These are phyloP conservation scores for Selaginella moellendorffii DNA, from an alignment of 75 land plant genomes.

Conservation along the genomic window DNA sequence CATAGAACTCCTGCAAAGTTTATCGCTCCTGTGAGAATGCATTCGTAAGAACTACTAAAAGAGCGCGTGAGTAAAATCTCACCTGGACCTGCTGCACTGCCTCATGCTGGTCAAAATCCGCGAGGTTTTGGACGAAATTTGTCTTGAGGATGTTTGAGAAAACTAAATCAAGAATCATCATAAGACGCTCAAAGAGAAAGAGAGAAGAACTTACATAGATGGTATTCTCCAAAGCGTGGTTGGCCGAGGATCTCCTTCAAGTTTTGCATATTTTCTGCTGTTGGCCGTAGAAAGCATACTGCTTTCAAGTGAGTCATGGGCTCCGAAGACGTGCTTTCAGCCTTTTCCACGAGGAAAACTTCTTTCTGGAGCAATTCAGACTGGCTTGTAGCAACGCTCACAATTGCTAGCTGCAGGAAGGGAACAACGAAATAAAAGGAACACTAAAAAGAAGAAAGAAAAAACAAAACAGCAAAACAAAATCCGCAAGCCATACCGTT, in stretches of 20 bases:
- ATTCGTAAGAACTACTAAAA: not conserved
- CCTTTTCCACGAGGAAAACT: slow-evolving; percentile 83
- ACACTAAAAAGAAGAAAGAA: not conserved
- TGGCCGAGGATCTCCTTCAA: slow-evolving; percentile 50
- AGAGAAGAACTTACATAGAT: slow-evolving; percentile 49
- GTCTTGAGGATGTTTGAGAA: slow-evolving; percentile 88
- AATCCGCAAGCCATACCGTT: slow-evolving; percentile 35
- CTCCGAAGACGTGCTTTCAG: slow-evolving; percentile 63
- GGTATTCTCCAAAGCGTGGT: slow-evolving; percentile 94
- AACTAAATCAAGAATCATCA: slow-evolving; percentile 38
- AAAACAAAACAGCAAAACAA: not conserved
- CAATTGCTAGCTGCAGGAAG: slow-evolving; percentile 67
- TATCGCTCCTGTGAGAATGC: not conserved
- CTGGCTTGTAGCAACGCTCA: slow-evolving; percentile 87
- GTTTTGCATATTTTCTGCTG: slow-evolving; percentile 78
- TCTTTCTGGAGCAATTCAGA: slow-evolving; percentile 93
- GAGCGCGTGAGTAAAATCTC: no score
- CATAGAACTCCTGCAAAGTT: slow-evolving; percentile 80
- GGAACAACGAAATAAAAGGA: not conserved
- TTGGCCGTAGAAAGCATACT: slow-evolving; percentile 80
- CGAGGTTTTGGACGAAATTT: slow-evolving; percentile 70
- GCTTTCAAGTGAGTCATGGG: slow-evolving; percentile 91
- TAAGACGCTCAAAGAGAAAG: slow-evolving; percentile 10
- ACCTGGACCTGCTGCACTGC: slow-evolving; percentile 97
- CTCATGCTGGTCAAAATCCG: slow-evolving; percentile 92